Base-by-base conservation (phyloP, 805 yeast species). In the Ogataea angusta region DNA sequence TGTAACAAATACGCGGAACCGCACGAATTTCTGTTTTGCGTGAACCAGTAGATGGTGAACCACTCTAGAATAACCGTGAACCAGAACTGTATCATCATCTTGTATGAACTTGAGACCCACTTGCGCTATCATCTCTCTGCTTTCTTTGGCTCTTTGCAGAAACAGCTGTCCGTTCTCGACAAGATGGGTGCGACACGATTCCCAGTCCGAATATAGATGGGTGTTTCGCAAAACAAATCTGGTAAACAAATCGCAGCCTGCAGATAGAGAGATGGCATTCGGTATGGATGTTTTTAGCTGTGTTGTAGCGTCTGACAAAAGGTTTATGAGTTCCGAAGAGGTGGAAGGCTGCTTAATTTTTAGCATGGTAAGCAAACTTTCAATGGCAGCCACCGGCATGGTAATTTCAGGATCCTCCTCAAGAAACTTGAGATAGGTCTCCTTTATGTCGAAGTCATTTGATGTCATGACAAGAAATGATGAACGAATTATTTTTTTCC, bases 311-410 rank as follows among this genome's bases (percentile, higher is more conserved):
- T 79, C 76, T 42, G 85, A 83, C 37, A 91, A 78, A 10, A 89
- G 69, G 37, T 79, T 85, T 55, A 90, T 90, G 57, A 93, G 75
- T 60, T 93, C 99, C 2, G 96, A 86, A 2, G 96, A 88, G 0
- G 99, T 93, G 8, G 88, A 75, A 6, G 99, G 97, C 60, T 88
- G 89, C 52, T 88, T 82, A 35, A 82, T 78, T 48, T 82, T 75
- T 21, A 91, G 66, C 65, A 93, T 75, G 7, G 93, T 85, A 19
- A 93, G 95, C 32, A 93, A 70, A 10, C 96, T 80, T 68, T 93
- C 98, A 56, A 93, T 93, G 25, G 99, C 99, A 30, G 99, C 99
- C 24, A 93, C 87, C 1, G 99, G 99, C 97, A 90, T 93, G 5
- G 99, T 90, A 80, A 93, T 86, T 42, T 93, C 98, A n/a, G 86